Evolutionary conservation across 1,284 basidiomycete genomes (phyloP).

Genomic region (Leccinum colubrinum): DNA sequence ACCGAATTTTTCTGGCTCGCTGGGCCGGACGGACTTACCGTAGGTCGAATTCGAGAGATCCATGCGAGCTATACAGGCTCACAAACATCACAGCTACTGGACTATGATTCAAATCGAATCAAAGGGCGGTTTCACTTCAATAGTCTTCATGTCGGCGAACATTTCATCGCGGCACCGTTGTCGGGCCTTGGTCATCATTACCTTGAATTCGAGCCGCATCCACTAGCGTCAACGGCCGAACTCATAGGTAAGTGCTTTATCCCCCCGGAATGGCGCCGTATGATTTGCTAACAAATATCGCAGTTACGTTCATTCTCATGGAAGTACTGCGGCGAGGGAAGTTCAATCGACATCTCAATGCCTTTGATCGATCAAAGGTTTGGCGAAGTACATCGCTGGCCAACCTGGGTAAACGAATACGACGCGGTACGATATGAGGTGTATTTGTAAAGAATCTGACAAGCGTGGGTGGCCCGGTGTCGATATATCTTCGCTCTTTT

Average conservation of each 20-base stretch:
- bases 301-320: slow-evolving; percentile 58
- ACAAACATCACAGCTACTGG: slow-evolving; percentile 38
- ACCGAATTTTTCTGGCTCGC: slow-evolving; percentile 54
- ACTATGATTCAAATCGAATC: slow-evolving; percentile 43
- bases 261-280: background rate
- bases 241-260: slow-evolving; percentile 40
- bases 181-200: slow-evolving; percentile 46
- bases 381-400: slow-evolving; percentile 44
- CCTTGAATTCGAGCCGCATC: slow-evolving; percentile 43
- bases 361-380: slow-evolving; percentile 42
- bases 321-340: slow-evolving; percentile 54
- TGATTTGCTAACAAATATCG: slow-evolving; percentile 4
- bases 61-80: slow-evolving; percentile 1
- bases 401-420: slow-evolving; percentile 39
- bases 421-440: slow-evolving; percentile 43
- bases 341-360: slow-evolving; percentile 45
- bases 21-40: slow-evolving; percentile 45
- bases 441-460: background rate
- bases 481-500: background rate
- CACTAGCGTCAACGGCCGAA: slow-evolving; percentile 43
- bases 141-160: slow-evolving; percentile 35
- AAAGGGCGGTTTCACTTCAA: slow-evolving; percentile 51
- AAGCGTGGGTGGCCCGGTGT: background rate
- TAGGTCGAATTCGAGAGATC: slow-evolving; percentile 27
- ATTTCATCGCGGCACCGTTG: slow-evolving; percentile 35